Evolutionary conservation across 1,284 basidiomycete species (phyloP).

Genomic region (Rhizopogon parksii): DNA sequence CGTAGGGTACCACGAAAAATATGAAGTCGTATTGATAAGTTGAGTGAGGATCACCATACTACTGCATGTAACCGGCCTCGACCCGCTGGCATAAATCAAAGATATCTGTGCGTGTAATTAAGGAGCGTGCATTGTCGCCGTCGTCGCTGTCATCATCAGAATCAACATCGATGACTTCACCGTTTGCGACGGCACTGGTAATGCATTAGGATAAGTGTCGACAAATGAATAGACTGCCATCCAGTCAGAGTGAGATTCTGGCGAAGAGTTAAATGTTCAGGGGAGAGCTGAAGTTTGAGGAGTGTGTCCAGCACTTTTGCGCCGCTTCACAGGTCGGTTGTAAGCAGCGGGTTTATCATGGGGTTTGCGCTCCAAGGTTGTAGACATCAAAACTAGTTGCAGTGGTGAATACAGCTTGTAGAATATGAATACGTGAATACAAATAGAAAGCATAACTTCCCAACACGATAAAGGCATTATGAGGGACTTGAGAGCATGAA

Average conservation of each 20-base stretch:
- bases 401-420: no score
- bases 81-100: constrained; percentile 5
- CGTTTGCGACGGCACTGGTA: constrained; percentile 1
- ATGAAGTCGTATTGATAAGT: no score
- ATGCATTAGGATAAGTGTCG: constrained; percentile 1
- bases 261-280: background rate
- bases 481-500: no score
- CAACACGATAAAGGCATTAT: no score
- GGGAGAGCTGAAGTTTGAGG: constrained; percentile 2
- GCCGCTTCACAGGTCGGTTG: background rate
- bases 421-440: no score
- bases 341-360: background rate
- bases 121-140: background rate
- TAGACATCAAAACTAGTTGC: background rate
- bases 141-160: background rate
- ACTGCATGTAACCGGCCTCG: constrained; percentile 5
- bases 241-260: background rate
- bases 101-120: background rate
- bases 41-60: constrained; percentile 6
- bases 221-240: background rate
- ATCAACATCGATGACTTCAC: constrained; percentile 1
- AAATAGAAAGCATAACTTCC: no score
- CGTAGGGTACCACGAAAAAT: no score
- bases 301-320: background rate
- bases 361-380: background rate